Evolutionary conservation across 495 filamentous ascomycete species (phyloP).

Genomic region (Cercophora newfieldiana): DNA sequence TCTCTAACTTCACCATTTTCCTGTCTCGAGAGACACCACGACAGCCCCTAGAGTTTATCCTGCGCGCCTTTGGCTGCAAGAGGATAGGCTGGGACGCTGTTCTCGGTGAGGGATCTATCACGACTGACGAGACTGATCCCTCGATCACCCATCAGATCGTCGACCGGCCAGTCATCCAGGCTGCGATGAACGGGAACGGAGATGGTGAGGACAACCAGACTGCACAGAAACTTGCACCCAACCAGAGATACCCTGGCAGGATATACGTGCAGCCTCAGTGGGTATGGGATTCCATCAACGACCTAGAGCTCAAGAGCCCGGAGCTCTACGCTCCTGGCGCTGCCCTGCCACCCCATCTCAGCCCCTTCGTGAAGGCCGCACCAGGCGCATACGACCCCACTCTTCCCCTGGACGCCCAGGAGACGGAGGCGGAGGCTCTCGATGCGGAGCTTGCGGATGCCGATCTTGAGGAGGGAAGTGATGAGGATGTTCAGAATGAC

Average conservation of each 20-base stretch:
- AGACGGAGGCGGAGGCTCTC: slow-evolving; percentile 75
- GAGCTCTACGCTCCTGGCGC: slow-evolving; percentile 90
- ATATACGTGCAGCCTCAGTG: slow-evolving; percentile 96
- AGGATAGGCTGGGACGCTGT: slow-evolving; percentile 91
- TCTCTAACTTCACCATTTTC: slow-evolving; percentile 85
- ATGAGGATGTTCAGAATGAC: slow-evolving; percentile 42
- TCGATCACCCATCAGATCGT: slow-evolving; percentile 96
- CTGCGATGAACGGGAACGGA: slow-evolving; percentile 58
- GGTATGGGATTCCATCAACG: slow-evolving; percentile 96
- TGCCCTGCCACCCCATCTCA: slow-evolving; percentile 87
- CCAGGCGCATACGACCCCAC: slow-evolving; percentile 89
- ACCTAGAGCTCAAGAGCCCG: slow-evolving; percentile 78
- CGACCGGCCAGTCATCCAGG: slow-evolving; percentile 73
- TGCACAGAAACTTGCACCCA: slow-evolving; percentile 50
- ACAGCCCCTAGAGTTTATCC: slow-evolving; percentile 87
- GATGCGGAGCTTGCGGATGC: slow-evolving; percentile 62
- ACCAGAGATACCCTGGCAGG: slow-evolving; percentile 76
- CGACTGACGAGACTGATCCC: slow-evolving; percentile 79
- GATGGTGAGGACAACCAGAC: slow-evolving; percentile 59
- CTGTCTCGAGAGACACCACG: slow-evolving; percentile 92
- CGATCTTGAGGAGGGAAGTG: slow-evolving; percentile 37
- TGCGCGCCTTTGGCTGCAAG: slow-evolving; percentile 93
- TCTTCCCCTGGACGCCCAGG: slow-evolving; percentile 72
- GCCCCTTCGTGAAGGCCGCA: slow-evolving; percentile 88
- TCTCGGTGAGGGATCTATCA: slow-evolving; percentile 89